Percentiles rank a stretch among this genome's conserved stretches.
Conservation (phyloP, 345 rosid species). For the Citrus cavaleriei region DNA sequence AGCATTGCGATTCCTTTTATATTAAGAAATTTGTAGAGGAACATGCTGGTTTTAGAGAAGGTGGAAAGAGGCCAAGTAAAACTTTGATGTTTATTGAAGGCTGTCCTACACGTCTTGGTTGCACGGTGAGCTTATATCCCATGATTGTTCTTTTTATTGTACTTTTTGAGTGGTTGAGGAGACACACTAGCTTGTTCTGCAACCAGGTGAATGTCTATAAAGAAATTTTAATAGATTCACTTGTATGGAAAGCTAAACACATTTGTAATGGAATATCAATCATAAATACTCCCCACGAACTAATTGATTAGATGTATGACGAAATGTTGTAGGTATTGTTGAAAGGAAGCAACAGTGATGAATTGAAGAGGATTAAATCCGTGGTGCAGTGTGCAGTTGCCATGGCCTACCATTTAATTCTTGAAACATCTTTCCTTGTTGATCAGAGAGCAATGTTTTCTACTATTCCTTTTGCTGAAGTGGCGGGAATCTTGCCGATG, state of each 20-base stretch:
- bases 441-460: constrained; percentile 84
- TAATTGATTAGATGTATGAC: constrained; percentile 1
- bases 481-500: constrained; percentile 16
- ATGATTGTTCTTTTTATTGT: not conserved
- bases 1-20: constrained; percentile 76
- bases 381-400: constrained; percentile 66
- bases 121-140: constrained; percentile 70
- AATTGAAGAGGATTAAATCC: constrained; percentile 76
- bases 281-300: not conserved
- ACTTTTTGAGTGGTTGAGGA: not conserved
- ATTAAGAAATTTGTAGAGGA: constrained; percentile 83
- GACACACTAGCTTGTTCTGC: not conserved
- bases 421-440: constrained; percentile 89
- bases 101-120: constrained; percentile 73
- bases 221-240: not conserved
- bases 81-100: constrained; percentile 95
- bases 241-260: not conserved
- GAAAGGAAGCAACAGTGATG: constrained; percentile 80
- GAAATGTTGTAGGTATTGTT: constrained; percentile 65
- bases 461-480: constrained; percentile 44
- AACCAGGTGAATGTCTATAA: not conserved
- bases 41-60: constrained; percentile 57
- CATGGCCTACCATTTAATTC: constrained; percentile 77
- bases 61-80: constrained; percentile 73
- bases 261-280: not conserved